phyloP scores from a whole-genome alignment of 2,329 filamentous ascomycete genomes.

The Coleophoma crateriformis region DNA sequence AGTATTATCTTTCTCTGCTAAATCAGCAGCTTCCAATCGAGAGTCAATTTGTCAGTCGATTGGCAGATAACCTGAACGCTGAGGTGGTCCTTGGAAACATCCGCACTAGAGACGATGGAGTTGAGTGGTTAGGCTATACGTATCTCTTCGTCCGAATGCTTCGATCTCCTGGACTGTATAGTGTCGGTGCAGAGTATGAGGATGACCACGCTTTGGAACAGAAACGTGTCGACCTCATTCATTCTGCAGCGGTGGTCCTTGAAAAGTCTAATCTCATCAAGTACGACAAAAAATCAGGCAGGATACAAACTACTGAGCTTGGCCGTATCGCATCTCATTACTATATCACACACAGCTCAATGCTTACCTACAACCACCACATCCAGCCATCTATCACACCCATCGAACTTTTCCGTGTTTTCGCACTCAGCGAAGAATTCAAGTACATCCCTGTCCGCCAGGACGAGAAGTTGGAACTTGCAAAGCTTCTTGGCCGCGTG shows the following conservation, averaged over 20 bases:
- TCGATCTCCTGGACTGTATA: slow-evolving; percentile 88
- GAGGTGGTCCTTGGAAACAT: slow-evolving; percentile 94
- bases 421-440: slow-evolving; percentile 94
- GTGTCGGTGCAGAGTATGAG: slow-evolving; percentile 93
- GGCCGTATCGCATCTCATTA: slow-evolving; percentile 96
- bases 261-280: slow-evolving; percentile 87
- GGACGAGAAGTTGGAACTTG: slow-evolving; percentile 94
- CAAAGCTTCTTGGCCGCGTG: slow-evolving; percentile 82
- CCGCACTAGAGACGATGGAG: slow-evolving; percentile 84
- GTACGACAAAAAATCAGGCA: slow-evolving; percentile 91
- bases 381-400: slow-evolving; percentile 89
- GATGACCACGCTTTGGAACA: slow-evolving; percentile 89
- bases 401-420: slow-evolving; percentile 95
- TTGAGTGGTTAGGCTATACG: slow-evolving; percentile 98
- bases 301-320: slow-evolving; percentile 84
- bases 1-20: slow-evolving; percentile 93
- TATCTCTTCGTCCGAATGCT: slow-evolving; percentile 98
- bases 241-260: slow-evolving; percentile 83
- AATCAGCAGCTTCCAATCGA: slow-evolving; percentile 98
- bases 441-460: slow-evolving; percentile 98
- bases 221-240: slow-evolving; percentile 93
- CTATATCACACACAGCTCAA: slow-evolving; percentile 94
- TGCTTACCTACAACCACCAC: slow-evolving; percentile 94
- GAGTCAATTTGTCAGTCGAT: slow-evolving; percentile 86
- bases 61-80: slow-evolving; percentile 94